Conservation (phyloP, 2,329 filamentous ascomycete genomes). For the Claviceps citrina region DNA sequence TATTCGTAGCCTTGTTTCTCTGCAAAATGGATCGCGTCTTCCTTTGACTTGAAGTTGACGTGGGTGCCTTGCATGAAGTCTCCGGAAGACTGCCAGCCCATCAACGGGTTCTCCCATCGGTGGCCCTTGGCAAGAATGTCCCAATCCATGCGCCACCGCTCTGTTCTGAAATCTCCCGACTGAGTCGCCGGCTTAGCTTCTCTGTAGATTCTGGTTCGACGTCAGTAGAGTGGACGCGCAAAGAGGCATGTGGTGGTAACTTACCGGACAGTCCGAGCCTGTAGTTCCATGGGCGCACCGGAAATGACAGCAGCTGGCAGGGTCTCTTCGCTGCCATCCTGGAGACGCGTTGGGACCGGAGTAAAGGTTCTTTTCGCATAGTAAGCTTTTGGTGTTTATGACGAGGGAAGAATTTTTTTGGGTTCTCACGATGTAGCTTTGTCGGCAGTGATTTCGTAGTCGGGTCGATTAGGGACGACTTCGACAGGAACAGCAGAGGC, state of each 20-base stretch:
- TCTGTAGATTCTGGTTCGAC: constrained; percentile 60
- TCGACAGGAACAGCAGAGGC: constrained; percentile 23
- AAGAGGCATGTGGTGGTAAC: constrained; percentile 11
- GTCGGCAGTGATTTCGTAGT: constrained; percentile 69
- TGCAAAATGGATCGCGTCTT: constrained; percentile 87
- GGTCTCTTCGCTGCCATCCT: constrained; percentile 76
- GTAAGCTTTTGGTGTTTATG: neutral
- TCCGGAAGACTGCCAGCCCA: constrained; percentile 94
- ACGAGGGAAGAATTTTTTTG: neutral
- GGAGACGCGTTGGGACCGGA: constrained; percentile 73
- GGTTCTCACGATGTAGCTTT: constrained; percentile 68
- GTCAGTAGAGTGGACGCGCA: neutral
- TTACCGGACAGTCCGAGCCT: constrained; percentile 87
- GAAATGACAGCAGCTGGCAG: constrained; percentile 77
- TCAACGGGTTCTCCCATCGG: constrained; percentile 95
- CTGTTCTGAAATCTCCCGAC: constrained; percentile 71
- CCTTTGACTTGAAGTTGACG: constrained; percentile 79
- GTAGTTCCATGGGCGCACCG: constrained; percentile 82
- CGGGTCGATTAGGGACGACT: constrained; percentile 48
- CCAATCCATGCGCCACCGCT: constrained; percentile 97
- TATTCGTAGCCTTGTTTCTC: constrained; percentile 99
- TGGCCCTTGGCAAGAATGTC: constrained; percentile 84
- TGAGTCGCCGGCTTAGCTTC: constrained; percentile 91
- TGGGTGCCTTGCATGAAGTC: constrained; percentile 92
- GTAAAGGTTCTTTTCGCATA: constrained; percentile 56